Percentiles rank a stretch among this genome's conserved stretches.
Conservation (phyloP, 306 rosid genomes). For the Fragaria nilgerrensis region DNA sequence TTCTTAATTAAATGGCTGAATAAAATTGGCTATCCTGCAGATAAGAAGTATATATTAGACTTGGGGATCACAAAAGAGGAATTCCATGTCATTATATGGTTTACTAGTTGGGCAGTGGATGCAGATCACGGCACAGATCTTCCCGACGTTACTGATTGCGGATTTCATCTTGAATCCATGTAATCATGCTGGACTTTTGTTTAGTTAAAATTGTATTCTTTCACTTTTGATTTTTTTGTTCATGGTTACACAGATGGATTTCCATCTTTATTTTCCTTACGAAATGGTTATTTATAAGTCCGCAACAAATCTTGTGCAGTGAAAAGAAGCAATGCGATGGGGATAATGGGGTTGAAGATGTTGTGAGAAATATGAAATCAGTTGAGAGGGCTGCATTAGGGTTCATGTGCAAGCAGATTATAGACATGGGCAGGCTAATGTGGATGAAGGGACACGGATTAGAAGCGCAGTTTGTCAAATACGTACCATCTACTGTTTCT, state of each 20-base stretch:
- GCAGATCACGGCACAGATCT: slow-evolving; percentile 70
- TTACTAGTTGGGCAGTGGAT: slow-evolving; percentile 97
- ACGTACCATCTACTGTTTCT: slow-evolving; percentile 71
- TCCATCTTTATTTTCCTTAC: neutral
- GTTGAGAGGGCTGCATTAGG: slow-evolving; percentile 76
- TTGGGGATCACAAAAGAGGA: slow-evolving; percentile 74
- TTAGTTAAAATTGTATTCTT: neutral
- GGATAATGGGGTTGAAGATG: slow-evolving; percentile 47
- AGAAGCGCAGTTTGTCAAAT: slow-evolving; percentile 65
- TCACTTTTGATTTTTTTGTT: neutral
- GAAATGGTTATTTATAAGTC: neutral
- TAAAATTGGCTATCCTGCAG: slow-evolving; percentile 40
- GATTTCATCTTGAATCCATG: slow-evolving; percentile 45
- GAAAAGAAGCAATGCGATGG: slow-evolving; percentile 41
- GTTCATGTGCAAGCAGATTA: slow-evolving; percentile 90
- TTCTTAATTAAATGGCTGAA: slow-evolving; percentile 17
- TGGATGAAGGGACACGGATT: slow-evolving; percentile 75
- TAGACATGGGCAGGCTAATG: slow-evolving; percentile 81
- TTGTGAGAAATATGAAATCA: slow-evolving; percentile 60
- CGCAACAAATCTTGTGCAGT: slow-evolving; percentile 35
- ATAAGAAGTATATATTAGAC: slow-evolving; percentile 57
- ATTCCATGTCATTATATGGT: slow-evolving; percentile 88
- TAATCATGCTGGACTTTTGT: slow-evolving; percentile 31
- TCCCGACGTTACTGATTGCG: slow-evolving; percentile 38
- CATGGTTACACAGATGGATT: neutral